Evolutionary conservation across 352 stramenopile genomes (phyloP).

Genomic region (Halophytophthora polymorphica): DNA sequence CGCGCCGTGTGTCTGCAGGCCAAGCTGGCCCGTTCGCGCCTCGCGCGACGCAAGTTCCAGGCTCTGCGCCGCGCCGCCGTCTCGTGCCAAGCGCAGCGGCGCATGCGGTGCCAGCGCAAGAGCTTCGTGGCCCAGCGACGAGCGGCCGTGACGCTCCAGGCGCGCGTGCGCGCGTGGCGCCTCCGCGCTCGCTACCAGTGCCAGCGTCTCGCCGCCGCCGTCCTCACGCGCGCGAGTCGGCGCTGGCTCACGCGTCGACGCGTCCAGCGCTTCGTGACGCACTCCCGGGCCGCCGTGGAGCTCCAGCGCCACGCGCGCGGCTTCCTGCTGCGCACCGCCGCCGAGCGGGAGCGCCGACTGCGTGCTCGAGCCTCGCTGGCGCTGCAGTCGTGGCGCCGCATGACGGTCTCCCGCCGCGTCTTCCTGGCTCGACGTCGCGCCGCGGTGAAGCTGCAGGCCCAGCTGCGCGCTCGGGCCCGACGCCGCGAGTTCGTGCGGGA

Average conservation of each 20-base stretch:
- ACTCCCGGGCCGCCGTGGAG: conserved; percentile 30
- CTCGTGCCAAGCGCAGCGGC: conserved; percentile 49
- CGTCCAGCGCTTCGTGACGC: conserved; percentile 31
- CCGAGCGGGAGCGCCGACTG: conserved; percentile 56
- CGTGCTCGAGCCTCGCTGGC: conserved; percentile 29
- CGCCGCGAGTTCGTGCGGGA: conserved; percentile 45
- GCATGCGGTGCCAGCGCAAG: conserved; percentile 31
- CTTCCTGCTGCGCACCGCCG: conserved; percentile 59
- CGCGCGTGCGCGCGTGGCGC: conserved; percentile 28
- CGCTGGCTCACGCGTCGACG: conserved; percentile 46
- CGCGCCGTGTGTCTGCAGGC: conserved; percentile 52
- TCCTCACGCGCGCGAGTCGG: conserved; percentile 32
- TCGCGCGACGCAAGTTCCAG: conserved; percentile 40
- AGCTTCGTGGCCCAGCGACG: conserved; percentile 38
- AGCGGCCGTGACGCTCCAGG: conserved; percentile 30
- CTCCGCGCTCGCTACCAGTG: conserved; percentile 23
- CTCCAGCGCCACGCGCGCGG: conserved; percentile 49
- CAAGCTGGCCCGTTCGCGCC: conserved; percentile 41
- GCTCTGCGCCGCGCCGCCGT: conserved; percentile 31
- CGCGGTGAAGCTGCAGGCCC: conserved; percentile 44
- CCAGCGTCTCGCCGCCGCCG: conserved; percentile 27
- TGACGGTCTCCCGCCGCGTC: conserved; percentile 29
- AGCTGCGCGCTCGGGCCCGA: conserved; percentile 34
- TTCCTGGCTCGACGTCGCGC: conserved; percentile 29
- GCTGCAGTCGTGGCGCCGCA: conserved; percentile 62